phyloP scores from a whole-genome alignment of 495 filamentous ascomycete genomes.

The Aspergillus heteromorphus region DNA sequence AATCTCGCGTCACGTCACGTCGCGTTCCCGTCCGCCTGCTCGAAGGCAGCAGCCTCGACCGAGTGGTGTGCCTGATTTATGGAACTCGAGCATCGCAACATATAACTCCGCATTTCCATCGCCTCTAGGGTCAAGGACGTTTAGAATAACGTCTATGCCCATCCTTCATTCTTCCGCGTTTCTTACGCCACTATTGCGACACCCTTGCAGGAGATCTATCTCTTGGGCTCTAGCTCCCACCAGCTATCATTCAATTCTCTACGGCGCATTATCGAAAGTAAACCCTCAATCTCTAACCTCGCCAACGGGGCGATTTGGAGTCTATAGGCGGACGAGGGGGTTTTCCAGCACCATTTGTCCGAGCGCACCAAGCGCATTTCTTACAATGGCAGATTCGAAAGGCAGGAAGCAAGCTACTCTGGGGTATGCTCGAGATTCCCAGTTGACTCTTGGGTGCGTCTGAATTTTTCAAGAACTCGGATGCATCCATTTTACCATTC shows the following conservation, averaged over 20 bases:
- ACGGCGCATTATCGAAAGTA: neutral
- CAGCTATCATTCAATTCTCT: neutral
- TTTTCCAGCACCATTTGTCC: neutral
- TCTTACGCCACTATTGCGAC: constrained; percentile 18
- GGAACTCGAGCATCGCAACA: neutral
- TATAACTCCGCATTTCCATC: neutral
- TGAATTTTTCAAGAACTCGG: constrained; percentile 3
- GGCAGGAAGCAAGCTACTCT: constrained; percentile 75
- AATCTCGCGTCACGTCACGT: constrained; percentile 38
- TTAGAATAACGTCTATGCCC: constrained; percentile 28
- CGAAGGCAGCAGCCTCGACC: constrained; percentile 12
- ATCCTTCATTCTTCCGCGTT: constrained; percentile 15
- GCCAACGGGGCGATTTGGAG: neutral
- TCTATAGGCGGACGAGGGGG: neutral
- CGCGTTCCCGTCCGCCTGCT: constrained; percentile 11
- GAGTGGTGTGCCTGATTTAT: neutral
- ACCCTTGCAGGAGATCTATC: constrained; percentile 4
- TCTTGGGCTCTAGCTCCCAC: constrained; percentile 11
- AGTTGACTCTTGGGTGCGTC: constrained; percentile 81
- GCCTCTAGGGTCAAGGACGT: constrained; percentile 1
- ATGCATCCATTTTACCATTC: neutral
- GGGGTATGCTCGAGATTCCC: constrained; percentile 82
- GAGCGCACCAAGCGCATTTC: neutral
- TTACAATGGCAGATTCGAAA: constrained; percentile 38
- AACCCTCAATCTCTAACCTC: neutral